Conservation (phyloP, 305 asterid species). For the Fraxinus platypoda region DNA sequence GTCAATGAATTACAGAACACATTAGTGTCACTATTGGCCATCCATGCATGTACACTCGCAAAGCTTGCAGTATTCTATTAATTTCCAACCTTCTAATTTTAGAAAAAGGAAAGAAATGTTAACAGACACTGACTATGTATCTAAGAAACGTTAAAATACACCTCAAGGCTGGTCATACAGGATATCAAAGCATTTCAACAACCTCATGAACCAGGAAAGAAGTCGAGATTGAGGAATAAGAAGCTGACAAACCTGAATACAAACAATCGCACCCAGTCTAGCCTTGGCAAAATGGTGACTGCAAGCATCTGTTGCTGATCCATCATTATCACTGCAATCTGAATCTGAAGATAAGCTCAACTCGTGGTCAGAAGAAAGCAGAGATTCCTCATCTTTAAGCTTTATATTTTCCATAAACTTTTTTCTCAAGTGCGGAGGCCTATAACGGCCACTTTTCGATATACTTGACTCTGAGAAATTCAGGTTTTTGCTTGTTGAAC, state of each 20-base stretch:
- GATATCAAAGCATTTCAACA: neutral
- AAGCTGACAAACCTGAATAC: constrained; percentile 73
- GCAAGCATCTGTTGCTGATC: constrained; percentile 45
- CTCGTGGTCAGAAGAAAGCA: constrained; percentile 40
- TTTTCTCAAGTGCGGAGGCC: constrained; percentile 90
- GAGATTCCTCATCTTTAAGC: constrained; percentile 38
- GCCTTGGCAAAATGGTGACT: constrained; percentile 50
- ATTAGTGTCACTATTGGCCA: neutral
- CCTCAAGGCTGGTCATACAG: neutral
- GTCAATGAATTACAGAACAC: neutral
- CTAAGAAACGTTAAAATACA: neutral
- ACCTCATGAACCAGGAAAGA: neutral
- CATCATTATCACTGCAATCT: constrained; percentile 87
- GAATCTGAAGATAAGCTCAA: constrained; percentile 69
- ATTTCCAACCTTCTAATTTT: neutral
- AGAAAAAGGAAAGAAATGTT: neutral
- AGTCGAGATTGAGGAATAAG: constrained; percentile 11
- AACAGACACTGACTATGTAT: neutral
- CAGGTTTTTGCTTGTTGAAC: constrained; percentile 35
- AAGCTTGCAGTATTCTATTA: neutral
- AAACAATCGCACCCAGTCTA: constrained; percentile 77
- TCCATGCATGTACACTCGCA: neutral
- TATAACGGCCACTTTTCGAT: constrained; percentile 52
- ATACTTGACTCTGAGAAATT: constrained; percentile 38
- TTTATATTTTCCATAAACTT: constrained; percentile 37